phyloP scores from a whole-genome alignment of 371 early-diverging fungal genomes.

The Chytridium lagenaria region DNA sequence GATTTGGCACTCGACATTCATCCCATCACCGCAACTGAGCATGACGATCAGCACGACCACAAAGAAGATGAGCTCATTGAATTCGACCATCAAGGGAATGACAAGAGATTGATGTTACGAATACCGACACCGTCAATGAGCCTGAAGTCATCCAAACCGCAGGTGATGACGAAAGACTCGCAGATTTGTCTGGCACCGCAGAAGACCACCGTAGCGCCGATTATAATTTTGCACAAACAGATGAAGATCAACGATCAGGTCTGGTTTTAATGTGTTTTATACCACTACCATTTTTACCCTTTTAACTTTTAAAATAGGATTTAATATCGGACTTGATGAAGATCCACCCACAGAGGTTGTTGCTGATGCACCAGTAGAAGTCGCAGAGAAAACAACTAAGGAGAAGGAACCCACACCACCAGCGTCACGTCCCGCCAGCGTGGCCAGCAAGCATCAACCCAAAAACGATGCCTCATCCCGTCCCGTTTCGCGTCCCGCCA shows the following conservation, averaged over 20 bases:
- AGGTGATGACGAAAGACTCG: not conserved
- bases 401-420: not conserved
- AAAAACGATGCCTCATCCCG: not conserved
- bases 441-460: not conserved
- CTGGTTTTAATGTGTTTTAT: not conserved
- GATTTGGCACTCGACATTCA: no score
- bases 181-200: not conserved
- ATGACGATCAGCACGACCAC: not conserved
- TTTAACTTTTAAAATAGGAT: no score
- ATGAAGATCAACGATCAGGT: not conserved
- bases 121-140: not conserved
- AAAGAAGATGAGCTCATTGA: constrained; percentile 8
- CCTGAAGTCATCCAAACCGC: not conserved
- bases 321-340: no score
- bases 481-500: not conserved
- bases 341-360: no score
- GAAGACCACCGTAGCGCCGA: not conserved
- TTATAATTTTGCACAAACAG: not conserved
- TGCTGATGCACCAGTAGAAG: not conserved
- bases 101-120: not conserved
- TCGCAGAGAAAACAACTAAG: not conserved
- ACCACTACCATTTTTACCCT: not conserved
- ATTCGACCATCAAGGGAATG: constrained; percentile 4
- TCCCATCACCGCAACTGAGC: no score
- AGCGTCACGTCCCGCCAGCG: not conserved